These are phyloP conservation scores for Alternaria arbusti DNA, from an alignment of 2,329 filamentous ascomycete genomes.

Conservation along the genomic window DNA sequence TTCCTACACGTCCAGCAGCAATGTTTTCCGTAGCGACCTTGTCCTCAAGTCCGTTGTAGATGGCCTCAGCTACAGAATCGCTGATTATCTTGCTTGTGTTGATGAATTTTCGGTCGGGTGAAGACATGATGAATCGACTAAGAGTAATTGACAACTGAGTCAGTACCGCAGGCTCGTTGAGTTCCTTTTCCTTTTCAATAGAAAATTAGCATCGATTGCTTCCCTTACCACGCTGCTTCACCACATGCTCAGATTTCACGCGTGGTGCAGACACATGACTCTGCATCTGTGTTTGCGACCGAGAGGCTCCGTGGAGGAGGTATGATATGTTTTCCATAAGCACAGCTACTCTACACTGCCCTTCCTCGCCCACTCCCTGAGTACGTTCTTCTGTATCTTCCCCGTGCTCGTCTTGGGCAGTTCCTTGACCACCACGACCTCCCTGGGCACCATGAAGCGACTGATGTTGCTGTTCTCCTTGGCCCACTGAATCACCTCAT, in stretches of 20 bases:
- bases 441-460: slow-evolving; percentile 82
- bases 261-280: not conserved
- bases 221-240: not conserved
- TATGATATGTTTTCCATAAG: not conserved
- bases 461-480: slow-evolving; percentile 80
- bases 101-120: not conserved
- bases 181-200: not conserved
- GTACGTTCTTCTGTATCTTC: slow-evolving; percentile 93
- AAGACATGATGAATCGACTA: not conserved
- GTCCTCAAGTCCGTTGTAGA: not conserved
- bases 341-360: slow-evolving; percentile 42
- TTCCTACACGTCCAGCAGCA: not conserved
- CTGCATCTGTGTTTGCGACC: not conserved
- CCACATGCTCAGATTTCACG: not conserved
- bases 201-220: not conserved
- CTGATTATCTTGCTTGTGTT: not conserved
- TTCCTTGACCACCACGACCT: slow-evolving; percentile 80
- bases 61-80: not conserved
- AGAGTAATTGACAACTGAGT: not conserved
- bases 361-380: slow-evolving; percentile 80
- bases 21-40: not conserved
- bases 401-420: slow-evolving; percentile 97
- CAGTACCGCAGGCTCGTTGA: not conserved
- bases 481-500: slow-evolving; percentile 85
- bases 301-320: not conserved